phyloP scores from a whole-genome alignment of 805 yeast species.

The Candida chilensis region DNA sequence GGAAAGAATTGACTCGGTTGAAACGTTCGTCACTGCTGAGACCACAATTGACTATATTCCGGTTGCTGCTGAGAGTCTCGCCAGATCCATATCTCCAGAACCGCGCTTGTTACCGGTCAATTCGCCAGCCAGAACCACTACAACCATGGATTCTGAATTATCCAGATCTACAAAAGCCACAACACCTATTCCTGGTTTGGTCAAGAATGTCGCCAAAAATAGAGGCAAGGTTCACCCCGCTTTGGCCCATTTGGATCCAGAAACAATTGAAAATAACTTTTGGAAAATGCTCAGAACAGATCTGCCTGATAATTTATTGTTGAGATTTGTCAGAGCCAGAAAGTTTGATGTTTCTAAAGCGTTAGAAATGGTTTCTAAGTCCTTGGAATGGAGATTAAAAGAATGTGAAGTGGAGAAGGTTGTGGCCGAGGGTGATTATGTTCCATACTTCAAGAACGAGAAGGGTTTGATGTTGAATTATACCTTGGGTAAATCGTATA shows the following conservation, averaged over 20 bases:
- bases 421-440: conserved; percentile 65
- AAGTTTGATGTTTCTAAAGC: conserved; percentile 72
- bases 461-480: conserved; percentile 46
- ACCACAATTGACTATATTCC: too few relatives aligned
- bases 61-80: too few relatives aligned
- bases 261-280: conserved; percentile 38
- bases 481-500: conserved; percentile 58
- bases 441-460: conserved; percentile 31
- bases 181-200: too few relatives aligned
- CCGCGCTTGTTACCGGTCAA: too few relatives aligned
- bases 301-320: conserved; percentile 67
- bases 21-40: conserved; percentile 1
- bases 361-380: conserved; percentile 60
- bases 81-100: too few relatives aligned
- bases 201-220: too few relatives aligned
- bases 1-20: neutral
- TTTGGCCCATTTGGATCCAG: conserved; percentile 42
- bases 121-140: neutral
- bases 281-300: conserved; percentile 66
- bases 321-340: conserved; percentile 80
- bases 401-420: conserved; percentile 54
- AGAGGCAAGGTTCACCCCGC: too few relatives aligned
- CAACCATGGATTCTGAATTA: too few relatives aligned
- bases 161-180: too few relatives aligned
- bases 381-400: conserved; percentile 67